Conservation (phyloP, 1,284 basidiomycete species). For the Marasmius tenuissimus region DNA sequence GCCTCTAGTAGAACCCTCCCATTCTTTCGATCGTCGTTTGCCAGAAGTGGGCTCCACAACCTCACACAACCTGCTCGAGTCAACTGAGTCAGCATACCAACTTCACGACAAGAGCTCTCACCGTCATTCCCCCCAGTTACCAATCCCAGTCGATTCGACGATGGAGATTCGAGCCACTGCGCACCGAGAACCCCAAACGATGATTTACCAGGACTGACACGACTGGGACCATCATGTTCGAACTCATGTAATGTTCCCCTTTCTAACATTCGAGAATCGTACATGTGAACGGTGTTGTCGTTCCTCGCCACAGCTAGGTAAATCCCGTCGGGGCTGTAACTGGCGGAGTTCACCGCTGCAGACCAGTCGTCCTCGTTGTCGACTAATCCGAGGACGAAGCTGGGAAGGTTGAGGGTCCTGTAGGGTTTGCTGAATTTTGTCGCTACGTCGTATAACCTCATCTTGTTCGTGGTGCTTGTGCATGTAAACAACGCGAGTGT, state of each 20-base stretch:
- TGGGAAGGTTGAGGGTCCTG: slow-evolving; percentile 18
- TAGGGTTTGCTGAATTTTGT: slow-evolving; percentile 26
- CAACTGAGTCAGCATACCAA: slow-evolving; percentile 6
- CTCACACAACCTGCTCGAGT: slow-evolving; percentile 56
- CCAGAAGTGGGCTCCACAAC: slow-evolving; percentile 57
- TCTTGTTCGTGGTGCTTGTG: slow-evolving; percentile 30
- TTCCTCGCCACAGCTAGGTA: slow-evolving; percentile 59
- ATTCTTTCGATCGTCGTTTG: slow-evolving; percentile 38
- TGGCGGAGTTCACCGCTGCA: slow-evolving; percentile 41
- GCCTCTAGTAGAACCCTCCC: slow-evolving; percentile 50
- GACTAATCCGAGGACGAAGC: slow-evolving; percentile 22
- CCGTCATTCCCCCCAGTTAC: slow-evolving; percentile 68
- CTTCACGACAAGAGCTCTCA: slow-evolving; percentile 26
- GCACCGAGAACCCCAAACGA: slow-evolving; percentile 53
- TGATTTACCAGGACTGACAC: slow-evolving; percentile 27
- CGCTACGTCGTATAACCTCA: slow-evolving; percentile 57
- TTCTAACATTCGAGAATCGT: slow-evolving; percentile 56
- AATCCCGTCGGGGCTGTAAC: slow-evolving; percentile 60
- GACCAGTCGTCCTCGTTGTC: slow-evolving; percentile 29
- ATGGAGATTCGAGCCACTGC: slow-evolving; percentile 52
- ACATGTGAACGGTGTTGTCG: slow-evolving; percentile 61
- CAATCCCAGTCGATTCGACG: slow-evolving; percentile 41
- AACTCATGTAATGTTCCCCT: slow-evolving; percentile 47
- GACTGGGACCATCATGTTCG: slow-evolving; percentile 39
- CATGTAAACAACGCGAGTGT: slow-evolving; percentile 49